Evolutionary conservation across 2,329 filamentous ascomycete species (phyloP).

Genomic region (Davidsoniella neocaledoniae): DNA sequence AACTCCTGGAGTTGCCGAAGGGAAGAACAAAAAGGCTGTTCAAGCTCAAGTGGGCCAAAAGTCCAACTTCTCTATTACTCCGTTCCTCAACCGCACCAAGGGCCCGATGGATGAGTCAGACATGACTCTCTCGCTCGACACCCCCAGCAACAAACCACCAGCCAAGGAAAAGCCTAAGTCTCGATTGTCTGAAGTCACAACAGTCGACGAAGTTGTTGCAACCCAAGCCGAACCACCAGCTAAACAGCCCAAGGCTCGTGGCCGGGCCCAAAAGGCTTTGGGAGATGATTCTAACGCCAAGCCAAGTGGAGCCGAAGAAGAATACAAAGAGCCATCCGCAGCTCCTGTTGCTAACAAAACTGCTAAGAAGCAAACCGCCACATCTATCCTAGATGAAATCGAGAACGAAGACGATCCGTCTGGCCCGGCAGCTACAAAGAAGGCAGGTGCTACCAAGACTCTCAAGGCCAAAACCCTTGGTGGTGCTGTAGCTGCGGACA

Average conservation of each 20-base stretch:
- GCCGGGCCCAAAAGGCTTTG: slow-evolving; percentile 10
- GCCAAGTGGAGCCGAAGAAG: not conserved
- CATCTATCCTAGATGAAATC: not conserved
- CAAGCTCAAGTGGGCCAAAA: slow-evolving; percentile 54
- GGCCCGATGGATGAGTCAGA: slow-evolving; percentile 22
- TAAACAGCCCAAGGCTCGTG: slow-evolving; percentile 6
- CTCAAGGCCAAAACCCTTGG: slow-evolving; percentile 9
- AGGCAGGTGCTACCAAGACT: slow-evolving; percentile 8
- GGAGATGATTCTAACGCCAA: slow-evolving; percentile 1
- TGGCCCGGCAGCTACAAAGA: not conserved
- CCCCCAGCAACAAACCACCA: slow-evolving; percentile 10
- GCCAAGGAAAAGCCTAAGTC: slow-evolving; percentile 8
- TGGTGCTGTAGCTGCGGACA: slow-evolving; percentile 15
- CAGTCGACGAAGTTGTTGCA: not conserved
- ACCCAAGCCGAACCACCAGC: not conserved
- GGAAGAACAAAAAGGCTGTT: slow-evolving; percentile 41
- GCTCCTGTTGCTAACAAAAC: not conserved
- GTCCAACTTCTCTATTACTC: slow-evolving; percentile 84
- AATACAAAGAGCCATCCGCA: not conserved
- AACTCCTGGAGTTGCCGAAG: slow-evolving; percentile 26
- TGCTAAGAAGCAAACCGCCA: not conserved
- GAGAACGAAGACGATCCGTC: slow-evolving; percentile 8
- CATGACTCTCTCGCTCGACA: slow-evolving; percentile 4
- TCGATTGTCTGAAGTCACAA: slow-evolving; percentile 9
- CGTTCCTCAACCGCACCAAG: slow-evolving; percentile 67